Conservation (phyloP, 768 basidiomycete genomes). For the Lentinula aciculospora region DNA sequence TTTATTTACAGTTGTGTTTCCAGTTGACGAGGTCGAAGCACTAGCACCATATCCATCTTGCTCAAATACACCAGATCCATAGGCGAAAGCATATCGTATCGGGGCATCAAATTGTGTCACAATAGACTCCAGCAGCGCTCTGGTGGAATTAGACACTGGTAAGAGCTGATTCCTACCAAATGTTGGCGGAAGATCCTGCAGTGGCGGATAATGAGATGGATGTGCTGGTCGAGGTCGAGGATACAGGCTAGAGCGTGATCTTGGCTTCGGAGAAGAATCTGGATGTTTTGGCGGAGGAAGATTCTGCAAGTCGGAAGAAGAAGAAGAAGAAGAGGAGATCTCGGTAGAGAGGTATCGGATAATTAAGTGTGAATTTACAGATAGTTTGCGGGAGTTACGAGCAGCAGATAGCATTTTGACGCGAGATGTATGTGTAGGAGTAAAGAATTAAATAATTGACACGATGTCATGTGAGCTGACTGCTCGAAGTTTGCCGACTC, state of each 20-base stretch:
- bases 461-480: neutral
- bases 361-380: slow-evolving; percentile 4
- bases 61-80: slow-evolving; percentile 93
- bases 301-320: slow-evolving; percentile 20
- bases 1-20: slow-evolving; percentile 18
- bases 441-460: neutral
- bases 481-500: neutral
- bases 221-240: slow-evolving; percentile 41
- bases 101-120: slow-evolving; percentile 82
- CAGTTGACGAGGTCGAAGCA: slow-evolving; percentile 2
- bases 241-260: slow-evolving; percentile 34
- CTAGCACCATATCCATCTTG: slow-evolving; percentile 66
- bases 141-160: slow-evolving; percentile 72
- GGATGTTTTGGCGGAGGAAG: slow-evolving; percentile 25
- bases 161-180: slow-evolving; percentile 83
- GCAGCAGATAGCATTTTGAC: neutral
- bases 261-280: slow-evolving; percentile 17
- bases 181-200: slow-evolving; percentile 57
- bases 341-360: slow-evolving; percentile 41
- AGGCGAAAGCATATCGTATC: slow-evolving; percentile 95
- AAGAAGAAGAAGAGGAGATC: slow-evolving; percentile 25
- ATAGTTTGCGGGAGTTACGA: slow-evolving; percentile 6
- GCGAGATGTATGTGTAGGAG: neutral
- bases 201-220: slow-evolving; percentile 26
- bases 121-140: slow-evolving; percentile 75